A percentile compares a stretch with the other conserved stretches of the same genome.
Conservation (phyloP, 2,329 filamentous ascomycete species). For the Neonectria hederae region DNA sequence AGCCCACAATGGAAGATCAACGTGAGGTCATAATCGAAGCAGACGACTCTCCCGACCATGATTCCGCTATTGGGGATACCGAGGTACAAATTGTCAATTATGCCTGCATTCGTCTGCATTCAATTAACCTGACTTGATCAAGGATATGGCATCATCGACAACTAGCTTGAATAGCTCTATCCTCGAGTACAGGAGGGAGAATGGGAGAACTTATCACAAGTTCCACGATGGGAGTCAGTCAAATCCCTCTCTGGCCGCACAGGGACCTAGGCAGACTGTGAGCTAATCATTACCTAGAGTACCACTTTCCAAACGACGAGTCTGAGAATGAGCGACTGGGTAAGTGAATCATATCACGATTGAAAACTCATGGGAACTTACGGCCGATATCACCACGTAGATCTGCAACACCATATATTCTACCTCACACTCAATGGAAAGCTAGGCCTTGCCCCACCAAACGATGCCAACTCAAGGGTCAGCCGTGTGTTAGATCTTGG, state of each 20-base stretch:
- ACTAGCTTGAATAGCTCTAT: conserved; percentile 16
- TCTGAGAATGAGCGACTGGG: conserved; percentile 20
- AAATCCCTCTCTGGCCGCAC: too few species aligned
- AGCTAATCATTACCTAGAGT: conserved; percentile 9
- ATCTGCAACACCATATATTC: conserved; percentile 24
- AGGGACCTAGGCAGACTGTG: neutral
- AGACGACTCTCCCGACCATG: neutral
- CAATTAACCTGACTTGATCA: neutral
- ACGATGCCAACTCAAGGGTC: conserved; percentile 1
- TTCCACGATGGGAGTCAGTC: conserved; percentile 19
- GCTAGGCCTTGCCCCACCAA: conserved; percentile 16
- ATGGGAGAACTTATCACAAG: conserved; percentile 22
- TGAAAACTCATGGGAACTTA: neutral
- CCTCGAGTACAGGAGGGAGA: conserved; percentile 18
- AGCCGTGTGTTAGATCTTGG: conserved; percentile 16
- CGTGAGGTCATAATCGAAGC: neutral
- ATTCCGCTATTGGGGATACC: neutral
- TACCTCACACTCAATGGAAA: conserved; percentile 19
- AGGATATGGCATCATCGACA: conserved; percentile 13
- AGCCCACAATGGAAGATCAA: neutral
- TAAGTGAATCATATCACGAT: neutral
- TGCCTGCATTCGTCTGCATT: neutral
- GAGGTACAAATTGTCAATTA: neutral
- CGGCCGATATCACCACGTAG: neutral
- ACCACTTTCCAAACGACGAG: conserved; percentile 22